Base-by-base conservation (phyloP, 176 grass and related monocot genomes). In the Areca catechu region DNA sequence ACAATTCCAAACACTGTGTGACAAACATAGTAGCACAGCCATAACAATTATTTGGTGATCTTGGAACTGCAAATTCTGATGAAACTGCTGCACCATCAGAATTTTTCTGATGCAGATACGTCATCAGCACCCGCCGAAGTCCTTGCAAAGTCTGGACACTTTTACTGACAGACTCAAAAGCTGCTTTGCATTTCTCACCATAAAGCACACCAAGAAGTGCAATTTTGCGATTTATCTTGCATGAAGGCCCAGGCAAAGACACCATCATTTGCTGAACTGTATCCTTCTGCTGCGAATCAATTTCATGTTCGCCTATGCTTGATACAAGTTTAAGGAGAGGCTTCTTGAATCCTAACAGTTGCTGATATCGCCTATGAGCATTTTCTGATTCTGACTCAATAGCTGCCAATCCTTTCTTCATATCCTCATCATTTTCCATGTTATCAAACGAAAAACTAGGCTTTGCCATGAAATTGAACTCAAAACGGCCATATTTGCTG, bases 401-500 rank as follows among this genome's bases (percentile, higher is more conserved):
- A 73, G 92, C 92, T 66, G 80, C 56, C 65, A 96, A 83, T 54
- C 92, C 92, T 87, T 96, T 96, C 79, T 75, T 85, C 92, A 96
- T 90, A 54, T 96, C 92, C 5, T 96, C 86, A 59, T 96, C 92
- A 66, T 90, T 96, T 81, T 96, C 92, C 86, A 96, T 96, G 72
- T 82, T 90, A 70, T 96, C 92, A 84, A 96, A 96, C 19, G 78
- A 96, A 57, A 96, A 96, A 62, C 86, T 96, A 50, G 86, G 92
- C 71, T 90, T 96, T 71, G 86, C 92, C 92, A 88, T 96, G 74
- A 96, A 96, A 74, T 96, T 83, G 71, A 96, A 96, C 67, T 96
- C 92, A 82, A 96, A 96, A 73, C 92, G 92, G n/a, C 92, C 92
- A 84, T 90, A 96, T 81, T 96, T 96, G 72, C 92, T 96, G 65